phyloP scores from a whole-genome alignment of 139 green algal species.

The Coelastrella sp. region DNA sequence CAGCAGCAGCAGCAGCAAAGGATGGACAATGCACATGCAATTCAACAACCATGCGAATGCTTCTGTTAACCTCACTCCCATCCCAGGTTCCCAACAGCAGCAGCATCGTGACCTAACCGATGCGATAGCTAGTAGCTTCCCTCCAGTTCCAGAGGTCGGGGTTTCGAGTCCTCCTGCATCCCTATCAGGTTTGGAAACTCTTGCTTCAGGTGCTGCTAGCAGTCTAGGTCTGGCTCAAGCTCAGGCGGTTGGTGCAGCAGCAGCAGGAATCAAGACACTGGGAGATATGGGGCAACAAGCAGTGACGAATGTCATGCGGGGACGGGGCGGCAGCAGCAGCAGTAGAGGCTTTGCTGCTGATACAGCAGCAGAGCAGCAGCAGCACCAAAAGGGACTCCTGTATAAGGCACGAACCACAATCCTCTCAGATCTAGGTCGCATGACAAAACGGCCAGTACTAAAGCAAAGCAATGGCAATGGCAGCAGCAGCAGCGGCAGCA shows the following conservation, averaged over 20 bases:
- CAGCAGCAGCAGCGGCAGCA: neutral
- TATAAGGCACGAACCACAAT: neutral
- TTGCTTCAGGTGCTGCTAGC: neutral
- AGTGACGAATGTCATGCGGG: neutral
- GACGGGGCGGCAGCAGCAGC: conserved; percentile 19
- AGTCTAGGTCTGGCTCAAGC: neutral
- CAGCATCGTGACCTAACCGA: neutral
- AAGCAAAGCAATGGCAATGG: too few relatives aligned
- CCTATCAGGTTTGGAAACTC: neutral
- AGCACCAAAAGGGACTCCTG: neutral
- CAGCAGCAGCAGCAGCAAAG: neutral
- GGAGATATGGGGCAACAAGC: conserved; percentile 5
- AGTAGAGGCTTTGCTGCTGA: neutral
- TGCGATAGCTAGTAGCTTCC: neutral
- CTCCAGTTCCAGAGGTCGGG: neutral
- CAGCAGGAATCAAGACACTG: neutral
- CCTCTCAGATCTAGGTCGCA: neutral
- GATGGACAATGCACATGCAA: neutral
- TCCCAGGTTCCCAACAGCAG: neutral
- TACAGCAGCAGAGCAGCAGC: neutral
- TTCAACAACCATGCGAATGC: neutral
- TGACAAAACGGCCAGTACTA: neutral
- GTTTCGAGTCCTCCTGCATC: neutral
- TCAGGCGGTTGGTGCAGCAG: neutral
- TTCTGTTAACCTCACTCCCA: neutral